These are phyloP conservation scores for Coleophoma cylindrospora DNA, from an alignment of 2,329 filamentous ascomycete species.

Conservation along the genomic window DNA sequence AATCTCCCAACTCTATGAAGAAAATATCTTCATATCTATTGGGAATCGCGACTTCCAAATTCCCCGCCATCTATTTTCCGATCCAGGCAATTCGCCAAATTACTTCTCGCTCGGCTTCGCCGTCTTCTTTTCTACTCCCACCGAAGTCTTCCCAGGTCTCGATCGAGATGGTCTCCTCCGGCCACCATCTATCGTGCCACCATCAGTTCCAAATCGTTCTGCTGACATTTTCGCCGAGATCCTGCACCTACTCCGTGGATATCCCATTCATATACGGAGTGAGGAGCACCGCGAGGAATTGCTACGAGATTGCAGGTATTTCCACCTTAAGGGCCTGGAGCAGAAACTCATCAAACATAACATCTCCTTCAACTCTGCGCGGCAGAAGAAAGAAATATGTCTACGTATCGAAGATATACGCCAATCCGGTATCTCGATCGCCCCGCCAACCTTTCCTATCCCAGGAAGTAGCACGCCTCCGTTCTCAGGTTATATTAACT, in stretches of 20 bases:
- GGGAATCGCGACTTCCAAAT: conserved; percentile 86
- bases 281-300: conserved; percentile 74
- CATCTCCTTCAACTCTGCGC: conserved; percentile 68
- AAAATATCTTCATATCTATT: conserved; percentile 88
- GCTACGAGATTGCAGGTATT: conserved; percentile 84
- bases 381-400: conserved; percentile 67
- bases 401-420: conserved; percentile 83
- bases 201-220: conserved; percentile 72
- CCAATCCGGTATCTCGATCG: conserved; percentile 73
- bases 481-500: conserved; percentile 60
- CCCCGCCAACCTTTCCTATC: conserved; percentile 23
- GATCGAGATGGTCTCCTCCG: conserved; percentile 74
- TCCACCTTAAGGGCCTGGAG: conserved; percentile 86
- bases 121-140: conserved; percentile 76
- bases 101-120: conserved; percentile 91
- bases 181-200: conserved; percentile 80
- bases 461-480: conserved; percentile 16
- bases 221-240: conserved; percentile 83
- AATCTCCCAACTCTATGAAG: conserved; percentile 86
- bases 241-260: conserved; percentile 76
- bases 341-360: conserved; percentile 77
- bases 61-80: conserved; percentile 78
- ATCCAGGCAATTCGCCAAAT: conserved; percentile 87
- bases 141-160: conserved; percentile 81
- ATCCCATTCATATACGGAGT: conserved; percentile 70